Percentiles rank a stretch among this genome's conserved stretches.
phyloP scores from a whole-genome alignment of 192 early-diverging fungal species.

The Cetraspora pellucida region DNA sequence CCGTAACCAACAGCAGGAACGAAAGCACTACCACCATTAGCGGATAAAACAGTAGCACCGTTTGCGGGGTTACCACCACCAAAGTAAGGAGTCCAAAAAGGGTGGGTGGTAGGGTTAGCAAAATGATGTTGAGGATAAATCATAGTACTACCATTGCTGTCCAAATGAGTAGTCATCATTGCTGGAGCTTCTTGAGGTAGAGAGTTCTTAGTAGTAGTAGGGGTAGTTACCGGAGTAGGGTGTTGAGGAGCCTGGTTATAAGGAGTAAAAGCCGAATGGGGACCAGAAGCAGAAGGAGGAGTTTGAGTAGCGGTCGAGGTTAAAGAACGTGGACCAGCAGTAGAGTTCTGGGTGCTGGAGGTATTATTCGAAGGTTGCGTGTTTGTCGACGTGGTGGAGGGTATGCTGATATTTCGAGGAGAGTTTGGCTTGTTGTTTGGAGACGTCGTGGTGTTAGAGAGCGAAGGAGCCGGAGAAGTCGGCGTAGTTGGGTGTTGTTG shows the following conservation, averaged over 20 bases:
- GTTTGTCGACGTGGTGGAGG: conserved; percentile 12
- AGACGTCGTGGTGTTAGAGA: conserved; percentile 20
- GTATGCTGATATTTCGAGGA: neutral
- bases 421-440: conserved; percentile 5
- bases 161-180: conserved; percentile 32
- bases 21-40: conserved; percentile 22
- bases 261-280: conserved; percentile 22
- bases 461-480: conserved; percentile 27
- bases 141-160: conserved; percentile 22
- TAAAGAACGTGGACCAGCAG: conserved; percentile 29
- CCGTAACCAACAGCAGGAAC: conserved; percentile 29
- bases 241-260: conserved; percentile 31
- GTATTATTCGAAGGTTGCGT: conserved; percentile 20
- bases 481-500: conserved; percentile 18
- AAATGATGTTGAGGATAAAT: conserved; percentile 31
- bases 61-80: conserved; percentile 16
- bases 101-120: conserved; percentile 9
- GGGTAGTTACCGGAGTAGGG: conserved; percentile 30
- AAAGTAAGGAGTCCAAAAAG: neutral
- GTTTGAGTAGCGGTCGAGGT: conserved; percentile 3
- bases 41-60: neutral
- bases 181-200: neutral
- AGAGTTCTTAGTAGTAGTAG: conserved; percentile 17
- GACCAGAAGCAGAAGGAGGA: neutral
- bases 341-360: conserved; percentile 27